These are phyloP conservation scores for Myriosclerotinia scirpicola DNA, from an alignment of 2,329 filamentous ascomycete genomes.

Conservation along the genomic window DNA sequence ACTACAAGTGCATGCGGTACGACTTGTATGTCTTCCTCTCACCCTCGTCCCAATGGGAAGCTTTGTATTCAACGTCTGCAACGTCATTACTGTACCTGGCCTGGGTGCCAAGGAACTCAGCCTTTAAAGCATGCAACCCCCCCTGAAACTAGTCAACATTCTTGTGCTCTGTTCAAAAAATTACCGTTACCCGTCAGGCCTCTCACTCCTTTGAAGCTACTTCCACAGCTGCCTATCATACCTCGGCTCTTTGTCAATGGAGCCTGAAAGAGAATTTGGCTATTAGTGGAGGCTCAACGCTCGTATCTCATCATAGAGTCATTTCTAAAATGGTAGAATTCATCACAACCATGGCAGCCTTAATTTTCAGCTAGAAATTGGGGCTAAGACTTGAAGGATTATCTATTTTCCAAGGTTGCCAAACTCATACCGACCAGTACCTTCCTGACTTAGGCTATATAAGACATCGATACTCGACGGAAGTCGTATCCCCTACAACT, in stretches of 20 bases:
- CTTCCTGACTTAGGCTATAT: constrained; percentile 9
- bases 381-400: constrained; percentile 20
- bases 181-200: background rate
- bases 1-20: constrained; percentile 5
- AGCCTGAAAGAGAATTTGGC: constrained; percentile 10
- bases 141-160: background rate
- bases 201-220: background rate
- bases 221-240: background rate
- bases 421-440: constrained; percentile 36
- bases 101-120: background rate
- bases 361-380: constrained; percentile 22
- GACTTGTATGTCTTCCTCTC: background rate
- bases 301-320: constrained; percentile 19
- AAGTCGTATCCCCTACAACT: background rate
- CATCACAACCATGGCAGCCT: constrained; percentile 13
- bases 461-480: background rate
- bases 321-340: background rate
- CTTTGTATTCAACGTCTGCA: background rate
- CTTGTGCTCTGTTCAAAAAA: background rate
- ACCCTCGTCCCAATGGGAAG: background rate
- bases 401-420: constrained; percentile 29
- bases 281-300: constrained; percentile 16
- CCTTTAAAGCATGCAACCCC: background rate
- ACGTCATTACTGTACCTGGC: constrained; percentile 3
- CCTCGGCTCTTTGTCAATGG: constrained; percentile 7